Conservation (phyloP, 345 rosid species). For the Populus alba region DNA sequence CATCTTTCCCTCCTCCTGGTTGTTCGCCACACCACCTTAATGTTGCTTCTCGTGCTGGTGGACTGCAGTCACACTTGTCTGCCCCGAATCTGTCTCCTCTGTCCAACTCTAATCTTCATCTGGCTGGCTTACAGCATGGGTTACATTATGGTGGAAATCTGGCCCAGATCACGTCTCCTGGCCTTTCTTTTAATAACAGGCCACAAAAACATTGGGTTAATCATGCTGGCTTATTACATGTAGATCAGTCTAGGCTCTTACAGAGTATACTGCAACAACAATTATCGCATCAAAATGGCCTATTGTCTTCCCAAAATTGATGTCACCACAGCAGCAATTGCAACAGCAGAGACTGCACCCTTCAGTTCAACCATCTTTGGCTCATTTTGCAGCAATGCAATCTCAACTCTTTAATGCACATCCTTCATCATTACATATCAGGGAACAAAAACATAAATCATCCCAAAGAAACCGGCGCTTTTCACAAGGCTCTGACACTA, state of each 20-base stretch:
- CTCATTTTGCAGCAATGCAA: conserved; percentile 68
- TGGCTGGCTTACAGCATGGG: conserved; percentile 63
- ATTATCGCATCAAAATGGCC: conserved; percentile 58
- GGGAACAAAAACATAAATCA: conserved; percentile 69
- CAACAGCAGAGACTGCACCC: conserved; percentile 60
- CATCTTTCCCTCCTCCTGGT: conserved; percentile 85
- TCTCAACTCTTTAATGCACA: conserved; percentile 57
- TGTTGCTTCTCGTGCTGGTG: conserved; percentile 48
- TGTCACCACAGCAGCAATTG: conserved; percentile 55
- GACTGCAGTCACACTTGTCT: conserved; percentile 53
- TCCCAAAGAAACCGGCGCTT: conserved; percentile 68
- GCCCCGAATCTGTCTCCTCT: conserved; percentile 56
- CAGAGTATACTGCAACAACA: conserved; percentile 68
- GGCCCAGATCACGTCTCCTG: conserved; percentile 47
- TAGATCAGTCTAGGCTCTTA: conserved; percentile 63
- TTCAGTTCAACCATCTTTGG: conserved; percentile 58
- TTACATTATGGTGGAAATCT: conserved; percentile 57
- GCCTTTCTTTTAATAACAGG: no score
- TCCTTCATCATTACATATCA: conserved; percentile 54
- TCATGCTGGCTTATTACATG: conserved; percentile 59
- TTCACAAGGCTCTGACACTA: conserved; percentile 67
- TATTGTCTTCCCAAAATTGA: conserved; percentile 55
- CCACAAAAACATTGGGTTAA: no score
- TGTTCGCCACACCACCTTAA: conserved; percentile 57
- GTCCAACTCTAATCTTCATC: conserved; percentile 54